These are phyloP conservation scores for Colletotrichum tropicale DNA, from an alignment of 2,329 filamentous ascomycete genomes.

Conservation along the genomic window DNA sequence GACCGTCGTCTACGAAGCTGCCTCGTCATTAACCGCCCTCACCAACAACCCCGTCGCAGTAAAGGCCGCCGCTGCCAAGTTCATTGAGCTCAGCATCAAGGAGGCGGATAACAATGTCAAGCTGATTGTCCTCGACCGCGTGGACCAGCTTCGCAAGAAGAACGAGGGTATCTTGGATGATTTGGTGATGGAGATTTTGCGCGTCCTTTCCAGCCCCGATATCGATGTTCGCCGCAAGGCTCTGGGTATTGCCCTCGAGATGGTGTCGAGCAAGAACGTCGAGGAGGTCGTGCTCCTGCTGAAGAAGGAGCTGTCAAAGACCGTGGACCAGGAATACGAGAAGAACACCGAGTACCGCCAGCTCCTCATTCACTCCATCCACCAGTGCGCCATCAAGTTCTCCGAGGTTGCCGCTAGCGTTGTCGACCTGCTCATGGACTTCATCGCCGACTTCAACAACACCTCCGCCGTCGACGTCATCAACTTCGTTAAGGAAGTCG, in stretches of 20 bases:
- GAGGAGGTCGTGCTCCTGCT: constrained; percentile 95
- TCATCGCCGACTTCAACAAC: constrained; percentile 98
- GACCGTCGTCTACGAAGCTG: constrained; percentile 96
- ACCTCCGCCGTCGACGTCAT: constrained; percentile 97
- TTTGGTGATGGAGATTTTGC: constrained; percentile 94
- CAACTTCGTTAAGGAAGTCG: constrained; percentile 97
- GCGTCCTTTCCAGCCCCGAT: constrained; percentile 92
- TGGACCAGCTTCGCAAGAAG: constrained; percentile 84
- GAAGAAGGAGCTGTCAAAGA: constrained; percentile 98
- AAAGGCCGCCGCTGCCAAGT: constrained; percentile 93
- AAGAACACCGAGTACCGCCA: constrained; percentile 97
- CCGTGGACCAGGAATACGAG: constrained; percentile 97
- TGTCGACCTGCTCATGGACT: constrained; percentile 97
- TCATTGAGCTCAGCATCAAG: constrained; percentile 96
- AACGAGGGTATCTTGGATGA: constrained; percentile 94
- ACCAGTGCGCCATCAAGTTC: constrained; percentile 98
- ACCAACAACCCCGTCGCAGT: constrained; percentile 97
- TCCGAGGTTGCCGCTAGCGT: constrained; percentile 97
- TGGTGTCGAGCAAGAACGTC: constrained; percentile 99
- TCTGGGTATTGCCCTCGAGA: constrained; percentile 87
- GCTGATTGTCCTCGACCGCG: constrained; percentile 93
- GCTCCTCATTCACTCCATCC: constrained; percentile 94
- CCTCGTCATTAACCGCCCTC: constrained; percentile 89
- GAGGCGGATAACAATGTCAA: constrained; percentile 99
- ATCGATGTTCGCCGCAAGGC: constrained; percentile 95